Percentiles rank a stretch among this genome's conserved stretches.
These are phyloP conservation scores for Hyaloscypha bicolor DNA, from an alignment of 495 filamentous ascomycete genomes.

Conservation along the genomic window DNA sequence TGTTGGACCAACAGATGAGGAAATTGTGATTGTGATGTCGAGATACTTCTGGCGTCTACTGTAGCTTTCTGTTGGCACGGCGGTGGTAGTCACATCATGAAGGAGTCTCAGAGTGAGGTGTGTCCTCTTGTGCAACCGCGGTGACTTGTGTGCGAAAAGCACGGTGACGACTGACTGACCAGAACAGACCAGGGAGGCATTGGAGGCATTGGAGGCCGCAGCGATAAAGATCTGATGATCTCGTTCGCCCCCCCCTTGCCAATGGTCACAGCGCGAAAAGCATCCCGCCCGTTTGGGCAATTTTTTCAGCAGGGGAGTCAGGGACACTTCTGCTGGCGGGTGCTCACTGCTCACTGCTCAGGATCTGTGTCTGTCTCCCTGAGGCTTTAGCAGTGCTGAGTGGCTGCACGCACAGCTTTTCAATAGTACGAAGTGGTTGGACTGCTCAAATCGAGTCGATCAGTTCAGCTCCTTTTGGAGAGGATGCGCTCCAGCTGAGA, in stretches of 20 bases:
- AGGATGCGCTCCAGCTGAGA: too few species aligned
- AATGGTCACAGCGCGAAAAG: slow-evolving; percentile 11
- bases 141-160: not conserved
- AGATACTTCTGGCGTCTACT: not conserved
- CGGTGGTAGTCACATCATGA: not conserved
- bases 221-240: slow-evolving; percentile 13
- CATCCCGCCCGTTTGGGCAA: slow-evolving; percentile 9
- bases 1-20: not conserved
- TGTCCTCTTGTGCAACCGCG: not conserved
- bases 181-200: not conserved
- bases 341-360: not conserved
- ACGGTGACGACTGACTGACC: not conserved
- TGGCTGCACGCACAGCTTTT: too few species aligned
- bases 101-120: not conserved
- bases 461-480: too few species aligned
- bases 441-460: too few species aligned
- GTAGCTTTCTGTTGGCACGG: not conserved
- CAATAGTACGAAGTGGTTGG: too few species aligned
- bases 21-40: not conserved
- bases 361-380: too few species aligned
- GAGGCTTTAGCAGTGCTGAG: too few species aligned
- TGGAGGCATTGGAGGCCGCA: not conserved
- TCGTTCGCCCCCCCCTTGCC: not conserved
- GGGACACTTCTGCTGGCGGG: not conserved
- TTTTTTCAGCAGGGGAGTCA: not conserved